Evolutionary conservation across 176 grass and related monocot species (phyloP), one percentile per base, ranked within the genome.

Genomic region (Thalia dealbata): DNA sequence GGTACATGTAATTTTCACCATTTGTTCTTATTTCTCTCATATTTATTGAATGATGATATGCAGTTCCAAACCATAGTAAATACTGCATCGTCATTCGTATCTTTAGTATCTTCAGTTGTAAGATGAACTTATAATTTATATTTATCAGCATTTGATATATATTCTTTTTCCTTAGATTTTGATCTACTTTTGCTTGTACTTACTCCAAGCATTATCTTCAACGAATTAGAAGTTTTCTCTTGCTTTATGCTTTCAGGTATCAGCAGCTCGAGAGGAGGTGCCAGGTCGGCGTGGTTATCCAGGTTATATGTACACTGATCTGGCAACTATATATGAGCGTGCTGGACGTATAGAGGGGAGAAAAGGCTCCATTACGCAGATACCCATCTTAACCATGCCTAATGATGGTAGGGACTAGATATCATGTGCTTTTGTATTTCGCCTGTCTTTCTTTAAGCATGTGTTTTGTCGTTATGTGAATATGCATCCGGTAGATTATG

Each of bases 251-350:
- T 72, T 61, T 74, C 69, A 96, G 92, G 92, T 96, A 14, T 96
- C 88, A 59, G 92, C 92, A 24, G 92, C 92, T 41, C 74, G 92
- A 75, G 92, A 96, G 77, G 92, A 96, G 82, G 88, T 96, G 42
- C 92, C 92, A 29, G 86, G 92, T 83, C 87, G 92, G 71, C 92
- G 92, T 87, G 88, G 92, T 82, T 96, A 96, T 87, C 92, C 92
- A 56, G 92, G 92, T 1, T 96, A 96, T 67, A 96, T 96, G 92
- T 96, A 96, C 63, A 96, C 92, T 50, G 92, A 96, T 85, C 59
- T 91, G 78, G 92, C 92, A 14, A 96, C 92, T 27, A 96, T 96
- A 83, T 96, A 91, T 91, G 92, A 96, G 63, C 81, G 88, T 21
- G 88, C 86, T 81, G 92, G 92, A 69, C 84, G 88, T 85, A 96